A percentile compares a stretch with the other conserved stretches of the same genome.
phyloP scores from a whole-genome alignment of 305 asterid species.

The Plantago coronopus region DNA sequence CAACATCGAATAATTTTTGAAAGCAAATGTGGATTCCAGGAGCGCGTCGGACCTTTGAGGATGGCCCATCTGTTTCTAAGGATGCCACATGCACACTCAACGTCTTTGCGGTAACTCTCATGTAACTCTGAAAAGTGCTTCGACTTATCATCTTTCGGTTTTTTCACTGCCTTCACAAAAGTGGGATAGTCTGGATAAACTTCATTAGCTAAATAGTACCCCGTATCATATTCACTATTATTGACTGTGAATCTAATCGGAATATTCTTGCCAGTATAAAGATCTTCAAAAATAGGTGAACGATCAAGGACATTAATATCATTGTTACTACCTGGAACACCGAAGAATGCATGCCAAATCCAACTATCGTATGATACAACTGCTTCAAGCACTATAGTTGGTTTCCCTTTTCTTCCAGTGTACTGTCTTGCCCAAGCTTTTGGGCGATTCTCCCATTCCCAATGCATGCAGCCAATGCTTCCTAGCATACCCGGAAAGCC shows the following conservation, averaged over 20 bases:
- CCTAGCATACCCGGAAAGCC: not conserved
- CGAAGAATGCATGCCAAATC: constrained; percentile 4
- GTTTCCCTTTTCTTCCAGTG: not conserved
- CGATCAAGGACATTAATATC: not conserved
- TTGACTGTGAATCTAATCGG: not conserved
- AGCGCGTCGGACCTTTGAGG: too few relatives aligned
- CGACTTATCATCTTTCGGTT: not conserved
- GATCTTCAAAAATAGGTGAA: not conserved
- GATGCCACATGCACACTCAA: too few relatives aligned
- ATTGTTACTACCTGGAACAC: not conserved
- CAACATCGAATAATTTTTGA: too few relatives aligned
- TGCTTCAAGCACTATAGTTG: not conserved
- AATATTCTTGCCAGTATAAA: not conserved
- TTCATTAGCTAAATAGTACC: constrained; percentile 1
- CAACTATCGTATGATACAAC: not conserved
- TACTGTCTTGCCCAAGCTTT: not conserved
- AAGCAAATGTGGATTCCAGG: too few relatives aligned
- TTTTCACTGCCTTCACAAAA: not conserved
- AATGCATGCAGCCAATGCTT: not conserved
- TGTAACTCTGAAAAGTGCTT: not conserved
- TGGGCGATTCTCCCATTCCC: not conserved
- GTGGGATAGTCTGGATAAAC: not conserved
- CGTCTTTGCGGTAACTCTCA: too few relatives aligned
- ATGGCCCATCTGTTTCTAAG: too few relatives aligned
- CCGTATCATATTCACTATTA: not conserved